Evolutionary conservation across 2,329 filamentous ascomycete species (phyloP), one percentile per base, ranked within the genome.

Genomic region (Clarireedia homoeocarpa): DNA sequence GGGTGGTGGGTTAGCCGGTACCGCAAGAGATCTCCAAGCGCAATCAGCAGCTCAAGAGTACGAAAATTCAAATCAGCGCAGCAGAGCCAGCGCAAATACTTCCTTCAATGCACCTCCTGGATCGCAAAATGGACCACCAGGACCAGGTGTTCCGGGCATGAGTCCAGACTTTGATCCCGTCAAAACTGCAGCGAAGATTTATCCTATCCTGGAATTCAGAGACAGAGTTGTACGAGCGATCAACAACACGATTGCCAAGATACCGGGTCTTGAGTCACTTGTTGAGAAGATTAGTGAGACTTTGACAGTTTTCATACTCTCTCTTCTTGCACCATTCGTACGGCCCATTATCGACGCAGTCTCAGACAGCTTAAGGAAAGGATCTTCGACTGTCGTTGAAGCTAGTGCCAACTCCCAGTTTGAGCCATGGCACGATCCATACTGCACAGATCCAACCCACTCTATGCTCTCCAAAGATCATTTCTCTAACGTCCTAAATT

Each of bases 221-320:
- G 94, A 99, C 75, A 94, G 87, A 67, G 91, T 99, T 54, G 91
- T 96, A 51, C 89, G 89, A 63, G 82, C 85, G 10, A 90, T 97
- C 70, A 90, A 85, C 66, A 81, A 83, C 39, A 86, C 91, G 53
- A 89, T 97, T 61, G 84, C 90, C 65, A 96, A 94, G 75, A 86
- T 97, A 40, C 92, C 92, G 0, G 92, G 91, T 0, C 78, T 97
- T 3, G 90, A 95, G 72, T 80, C 85, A 59, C 76, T 96, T 20
- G 83, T 96, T 23, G 92, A 97, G 61, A 92, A 90, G 65, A 95
- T 99, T 65, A 89, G 88, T 55, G 94, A 99, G 74, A 92, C 88
- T 1, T 77, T 99, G 42, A 96, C 92, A 0, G 79, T 96, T 6
- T 97, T 97, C 69, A 83, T 99, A 51, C 80, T 99, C 59, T 91